Percentiles rank a stretch among this genome's conserved stretches.
phyloP scores from a whole-genome alignment of 2,329 filamentous ascomycete genomes.

The Daldinia sp. region DNA sequence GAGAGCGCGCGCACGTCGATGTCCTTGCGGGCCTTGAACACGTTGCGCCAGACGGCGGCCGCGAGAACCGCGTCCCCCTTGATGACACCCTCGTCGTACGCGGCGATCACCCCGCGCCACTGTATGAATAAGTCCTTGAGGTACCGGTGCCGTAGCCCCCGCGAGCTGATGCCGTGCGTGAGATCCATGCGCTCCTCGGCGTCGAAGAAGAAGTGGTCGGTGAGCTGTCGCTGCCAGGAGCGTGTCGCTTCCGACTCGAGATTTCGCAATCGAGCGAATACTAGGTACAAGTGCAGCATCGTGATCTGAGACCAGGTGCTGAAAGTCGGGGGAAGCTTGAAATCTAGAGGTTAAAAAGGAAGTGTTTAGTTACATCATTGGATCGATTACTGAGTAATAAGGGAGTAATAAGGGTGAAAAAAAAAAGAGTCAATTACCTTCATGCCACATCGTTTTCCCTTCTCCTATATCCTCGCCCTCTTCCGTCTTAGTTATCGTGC shows the following conservation, averaged over 20 bases:
- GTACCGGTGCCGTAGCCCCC: slow-evolving; percentile 71
- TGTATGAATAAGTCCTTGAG: slow-evolving; percentile 92
- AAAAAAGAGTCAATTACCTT: slow-evolving; percentile 66
- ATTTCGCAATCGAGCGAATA: slow-evolving; percentile 85
- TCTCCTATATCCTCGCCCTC: slow-evolving; percentile 86
- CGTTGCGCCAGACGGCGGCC: slow-evolving; percentile 90
- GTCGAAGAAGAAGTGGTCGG: slow-evolving; percentile 95
- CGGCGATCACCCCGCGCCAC: slow-evolving; percentile 87
- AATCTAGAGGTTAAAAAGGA: slow-evolving; percentile 63
- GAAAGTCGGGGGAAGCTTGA: slow-evolving; percentile 87
- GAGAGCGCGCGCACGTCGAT: slow-evolving; percentile 64
- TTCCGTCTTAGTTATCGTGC: slow-evolving; percentile 75
- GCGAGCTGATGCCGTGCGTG: slow-evolving; percentile 76
- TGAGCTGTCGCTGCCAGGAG: slow-evolving; percentile 88
- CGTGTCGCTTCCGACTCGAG: slow-evolving; percentile 77
- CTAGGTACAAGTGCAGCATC: slow-evolving; percentile 94
- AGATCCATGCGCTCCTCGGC: slow-evolving; percentile 86
- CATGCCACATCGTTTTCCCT: slow-evolving; percentile 83
- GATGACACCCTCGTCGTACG: slow-evolving; percentile 84
- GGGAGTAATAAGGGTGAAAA: no score
- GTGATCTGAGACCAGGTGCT: slow-evolving; percentile 96
- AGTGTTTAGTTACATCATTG: neutral
- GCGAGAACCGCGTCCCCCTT: slow-evolving; percentile 83
- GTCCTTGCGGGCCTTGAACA: slow-evolving; percentile 78
- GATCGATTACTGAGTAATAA: neutral